Conservation (phyloP, 2,329 filamentous ascomycete genomes). For the Dryadomyces quercus-mongolicae region DNA sequence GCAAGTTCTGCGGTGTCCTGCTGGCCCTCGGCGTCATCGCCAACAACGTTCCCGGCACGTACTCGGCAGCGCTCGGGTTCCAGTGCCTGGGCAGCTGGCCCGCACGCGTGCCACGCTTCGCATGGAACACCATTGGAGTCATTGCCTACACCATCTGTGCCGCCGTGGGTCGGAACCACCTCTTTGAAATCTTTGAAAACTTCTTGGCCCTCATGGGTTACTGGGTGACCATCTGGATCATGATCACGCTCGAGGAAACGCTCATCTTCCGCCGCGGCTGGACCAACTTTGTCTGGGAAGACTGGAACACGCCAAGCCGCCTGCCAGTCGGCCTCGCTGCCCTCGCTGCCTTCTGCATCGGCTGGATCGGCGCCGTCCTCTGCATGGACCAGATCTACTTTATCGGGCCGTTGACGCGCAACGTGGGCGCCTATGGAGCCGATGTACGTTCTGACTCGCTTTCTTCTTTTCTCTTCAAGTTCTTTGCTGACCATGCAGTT, state of each 20-base stretch:
- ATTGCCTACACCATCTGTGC: conserved; percentile 54
- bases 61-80: conserved; percentile 54
- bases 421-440: conserved; percentile 13
- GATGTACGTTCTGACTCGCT: conserved; percentile 2
- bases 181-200: conserved; percentile 55
- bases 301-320: conserved; percentile 46
- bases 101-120: conserved; percentile 44
- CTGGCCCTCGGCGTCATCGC: conserved; percentile 52
- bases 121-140: conserved; percentile 52
- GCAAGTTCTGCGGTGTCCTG: conserved; percentile 54
- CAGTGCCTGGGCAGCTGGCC: conserved; percentile 51
- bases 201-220: conserved; percentile 61
- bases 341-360: conserved; percentile 46
- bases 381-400: conserved; percentile 63
- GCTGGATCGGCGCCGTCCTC: conserved; percentile 52
- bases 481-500: conserved; percentile 4
- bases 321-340: conserved; percentile 52
- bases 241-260: conserved; percentile 49
- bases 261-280: conserved; percentile 40
- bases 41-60: conserved; percentile 54
- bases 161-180: conserved; percentile 45
- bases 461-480: not conserved
- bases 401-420: conserved; percentile 36
- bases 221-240: conserved; percentile 54
- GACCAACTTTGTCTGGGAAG: conserved; percentile 43